A percentile compares a stretch with the other conserved stretches of the same genome.
These are phyloP conservation scores for Inosperma sp. DNA, from an alignment of 768 basidiomycete species.

Conservation along the genomic window DNA sequence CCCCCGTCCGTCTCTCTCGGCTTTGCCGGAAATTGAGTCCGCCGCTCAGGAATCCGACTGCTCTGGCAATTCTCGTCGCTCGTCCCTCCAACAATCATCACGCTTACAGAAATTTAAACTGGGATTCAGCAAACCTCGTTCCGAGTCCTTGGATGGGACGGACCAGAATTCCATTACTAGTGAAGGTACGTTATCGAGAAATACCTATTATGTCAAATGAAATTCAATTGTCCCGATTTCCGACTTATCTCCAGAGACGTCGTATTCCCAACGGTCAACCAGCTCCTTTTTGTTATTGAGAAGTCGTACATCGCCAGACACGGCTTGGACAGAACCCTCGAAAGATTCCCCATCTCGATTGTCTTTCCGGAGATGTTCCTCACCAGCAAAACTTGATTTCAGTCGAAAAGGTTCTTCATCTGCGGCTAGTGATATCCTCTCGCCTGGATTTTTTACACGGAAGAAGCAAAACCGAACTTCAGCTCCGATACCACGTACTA, in stretches of 20 bases:
- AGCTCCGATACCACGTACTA: conserved; percentile 34
- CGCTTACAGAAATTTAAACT: conserved; percentile 26
- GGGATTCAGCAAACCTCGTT: conserved; percentile 12
- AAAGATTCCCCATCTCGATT: conserved; percentile 20
- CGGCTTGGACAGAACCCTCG: conserved; percentile 12
- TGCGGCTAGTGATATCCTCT: conserved; percentile 19
- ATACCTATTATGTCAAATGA: conserved; percentile 1
- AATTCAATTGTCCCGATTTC: conserved; percentile 3
- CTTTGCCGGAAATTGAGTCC: conserved; percentile 1
- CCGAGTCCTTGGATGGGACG: conserved; percentile 8
- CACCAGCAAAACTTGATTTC: conserved; percentile 15
- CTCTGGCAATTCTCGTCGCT: conserved; percentile 21
- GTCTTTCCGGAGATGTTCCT: conserved; percentile 21
- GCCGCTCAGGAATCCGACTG: conserved; percentile 20
- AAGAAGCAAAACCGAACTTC: conserved; percentile 30
- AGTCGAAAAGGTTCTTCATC: conserved; percentile 10
- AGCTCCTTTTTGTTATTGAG: conserved; percentile 17
- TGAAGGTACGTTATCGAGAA: conserved; percentile 18
- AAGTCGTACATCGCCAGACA: conserved; percentile 19
- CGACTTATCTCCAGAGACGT: conserved; percentile 16
- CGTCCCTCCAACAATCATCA: conserved; percentile 18
- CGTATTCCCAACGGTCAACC: conserved; percentile 18
- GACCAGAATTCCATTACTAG: conserved; percentile 21
- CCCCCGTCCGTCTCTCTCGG: no score
- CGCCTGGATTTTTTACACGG: conserved; percentile 24